Evolutionary conservation across 495 filamentous ascomycete species (phyloP), one percentile per base, ranked within the genome.

Genomic region (Penicillium cosmopolitanum): DNA sequence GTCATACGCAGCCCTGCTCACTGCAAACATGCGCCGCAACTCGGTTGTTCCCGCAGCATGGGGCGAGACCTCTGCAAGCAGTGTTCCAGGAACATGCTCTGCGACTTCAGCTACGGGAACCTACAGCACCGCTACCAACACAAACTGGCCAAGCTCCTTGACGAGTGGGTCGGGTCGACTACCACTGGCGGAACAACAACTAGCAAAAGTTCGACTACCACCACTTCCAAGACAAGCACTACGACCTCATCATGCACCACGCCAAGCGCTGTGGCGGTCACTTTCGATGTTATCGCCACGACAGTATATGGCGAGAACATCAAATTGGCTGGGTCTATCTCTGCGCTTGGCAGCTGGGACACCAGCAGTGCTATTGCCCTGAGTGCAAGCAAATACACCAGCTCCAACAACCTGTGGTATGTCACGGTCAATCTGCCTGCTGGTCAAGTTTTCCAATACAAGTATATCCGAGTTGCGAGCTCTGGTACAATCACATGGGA

Each of bases 401-500:
- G 57, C 9, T 78, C 62, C 55, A 78, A 88, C 61, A 82, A 83
- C 2, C 55, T 87, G 10, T 91, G 88, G 88, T 79, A 56, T 46
- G 80, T 68, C 1, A 82, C 81, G 0, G 60, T 88, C 5, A 69
- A 65, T 3, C 61, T 90, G 3, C 68, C 79, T 0, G 79, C 80
- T 0, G 86, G 87, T 1, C 71, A 74, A 44, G 65, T 60, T 7
- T 77, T 92, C 31, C 60, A 86, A 69, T 91, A 91, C 66, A 92
- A 91, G 74, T 93, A 84, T 63, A 84, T 91, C 57, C 80, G 81
- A 8, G 74, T 86, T 35, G 73, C 77, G 50, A 67, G 72, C 3
- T 79, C 85, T 66, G 83, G 85, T 4, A 67, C 68, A 2, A 75
- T 89, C 1, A 71, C 61, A 18, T 90, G 87, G 88, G 87, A 90